Evolutionary conservation across 371 early-diverging fungal species (phyloP), one percentile per base, ranked within the genome.

Genomic region (Chytridium lagenaria): DNA sequence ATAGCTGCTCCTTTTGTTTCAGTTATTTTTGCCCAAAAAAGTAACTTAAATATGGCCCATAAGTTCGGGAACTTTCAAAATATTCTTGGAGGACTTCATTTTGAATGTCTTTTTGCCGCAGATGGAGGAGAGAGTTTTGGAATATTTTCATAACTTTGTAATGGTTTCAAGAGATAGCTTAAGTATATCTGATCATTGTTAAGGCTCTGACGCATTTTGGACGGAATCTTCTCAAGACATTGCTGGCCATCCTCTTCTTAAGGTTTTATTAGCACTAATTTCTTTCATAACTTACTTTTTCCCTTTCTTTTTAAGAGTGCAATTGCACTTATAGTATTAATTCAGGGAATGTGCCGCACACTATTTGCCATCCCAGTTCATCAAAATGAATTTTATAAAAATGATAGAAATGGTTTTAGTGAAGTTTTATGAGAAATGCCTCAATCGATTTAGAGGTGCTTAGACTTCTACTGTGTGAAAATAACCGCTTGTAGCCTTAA

Each of bases 1-100:
- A 31, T 12, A 44, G n/a, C n/a, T n/a, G n/a, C n/a, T n/a, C n/a
- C n/a, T 3, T 0, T 37, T 15, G 34, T 39, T 40, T 30, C 52
- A 57, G 0, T n/a, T 12, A 34, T 44, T 7, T 12, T 12, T 44
- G 23, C n/a, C 55, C 26, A 15, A 5, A 52, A 52, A 7, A 26
- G 55, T 61, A 28, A 70, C 31, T 23, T 39, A 50, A 50, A 64
- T 39, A 31, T 26, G 50, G 34, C 49, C 28, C 22, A 87, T n/a
- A n/a, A n/a, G 86, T 55, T 83, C 85, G 33, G 89, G 85, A 57
- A 86, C 81, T 16, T 92, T 92, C 74, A 82, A 83, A n/a, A 84
- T 81, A 37, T 94, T 92, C 81, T 77, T 94, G 67, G 90, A 94
- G 67, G 93, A 94, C 38, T 93, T 92, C 84, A 85, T 92, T 28